Percentiles rank a stretch among this genome's conserved stretches.
Conservation (phyloP, 2,329 filamentous ascomycete genomes). For the Arthrobotrys musiformis region DNA sequence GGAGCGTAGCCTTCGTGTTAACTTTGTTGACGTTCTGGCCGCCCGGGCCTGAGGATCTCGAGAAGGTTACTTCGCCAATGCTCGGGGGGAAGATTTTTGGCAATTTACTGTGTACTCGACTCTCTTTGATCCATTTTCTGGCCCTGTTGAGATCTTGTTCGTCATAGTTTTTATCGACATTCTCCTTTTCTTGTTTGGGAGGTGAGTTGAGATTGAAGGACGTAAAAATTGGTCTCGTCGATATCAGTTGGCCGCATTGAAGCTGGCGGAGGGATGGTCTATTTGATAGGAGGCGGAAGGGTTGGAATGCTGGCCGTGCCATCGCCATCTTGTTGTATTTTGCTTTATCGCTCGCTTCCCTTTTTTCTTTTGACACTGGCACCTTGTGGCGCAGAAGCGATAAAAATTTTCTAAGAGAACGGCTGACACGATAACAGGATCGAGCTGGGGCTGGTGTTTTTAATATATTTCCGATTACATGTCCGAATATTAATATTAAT, state of each 20-base stretch:
- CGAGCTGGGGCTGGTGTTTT: too few relatives aligned
- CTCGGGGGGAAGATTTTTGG: conserved; percentile 1
- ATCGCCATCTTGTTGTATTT: conserved; percentile 20
- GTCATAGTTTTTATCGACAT: neutral
- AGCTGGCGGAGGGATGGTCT: neutral
- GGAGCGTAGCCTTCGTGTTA: conserved; percentile 40
- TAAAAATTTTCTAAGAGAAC: too few relatives aligned
- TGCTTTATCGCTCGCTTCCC: too few relatives aligned
- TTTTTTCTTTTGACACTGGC: too few relatives aligned
- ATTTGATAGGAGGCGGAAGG: neutral
- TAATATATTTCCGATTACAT: too few relatives aligned
- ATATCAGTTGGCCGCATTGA: too few relatives aligned
- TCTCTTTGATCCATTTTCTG: conserved; percentile 12
- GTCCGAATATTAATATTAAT: too few relatives aligned
- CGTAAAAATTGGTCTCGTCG: neutral
- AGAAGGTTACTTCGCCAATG: conserved; percentile 26
- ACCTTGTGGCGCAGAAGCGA: too few relatives aligned
- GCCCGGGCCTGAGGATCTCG: conserved; percentile 41
- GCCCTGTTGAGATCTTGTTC: conserved; percentile 19
- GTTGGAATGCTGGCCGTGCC: neutral
- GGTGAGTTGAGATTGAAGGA: neutral
- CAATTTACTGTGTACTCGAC: neutral
- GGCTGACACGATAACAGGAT: too few relatives aligned
- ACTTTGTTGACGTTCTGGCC: conserved; percentile 51
- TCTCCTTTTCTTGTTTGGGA: neutral